Base-by-base conservation (phyloP, 2,329 filamentous ascomycete species). In the Penicillium sp. region DNA sequence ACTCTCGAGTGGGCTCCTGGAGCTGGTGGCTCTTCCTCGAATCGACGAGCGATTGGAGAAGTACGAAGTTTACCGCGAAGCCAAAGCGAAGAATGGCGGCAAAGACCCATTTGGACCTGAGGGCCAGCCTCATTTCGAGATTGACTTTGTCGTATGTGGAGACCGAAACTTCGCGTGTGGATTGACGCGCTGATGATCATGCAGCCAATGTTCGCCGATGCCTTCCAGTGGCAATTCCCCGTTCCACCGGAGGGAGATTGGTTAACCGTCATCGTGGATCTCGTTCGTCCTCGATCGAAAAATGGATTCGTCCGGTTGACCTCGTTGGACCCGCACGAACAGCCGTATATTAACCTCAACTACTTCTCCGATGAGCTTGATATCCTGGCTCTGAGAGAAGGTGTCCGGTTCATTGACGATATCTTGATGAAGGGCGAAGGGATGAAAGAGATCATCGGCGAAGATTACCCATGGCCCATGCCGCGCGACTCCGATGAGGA, bases 121-220 rank as follows among this genome's bases (percentile, higher is more conserved):
- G 10, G 77, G 76, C 2, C 76, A 80, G 55, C 77, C 78, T 23
- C 77, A 80, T 47, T 80, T 80, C 45, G 76, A 80, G 59, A 66
- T 80, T 33, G 78, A 81, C 60, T 81, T 82, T 51, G 74, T 83
- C n/a, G 44, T 43, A 17, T 28, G 36, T 36, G n/a, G 9, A 18
- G 21, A 13, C 13, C 8, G 2, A 17, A n/a, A 18, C 2, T 6
- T 14, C 4, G 6, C 10, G 4, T 4, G 4, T 6, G 6, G 25
- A 7, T n/a, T n/a, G 5, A 27, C 14, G 4, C 11, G 10, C 20
- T 29, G 20, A 27, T 15, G 4, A 10, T 19, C 5, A 11, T 2
- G 1, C 7, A 43, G n/a, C 64, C 69, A 33, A 74, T 81, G 69
- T 83, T 81, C 55, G 58, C 67, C 19, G 59, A 63, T 8, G 70